These are phyloP conservation scores for Suillus cothurnatus DNA, from an alignment of 768 basidiomycete species.

Conservation along the genomic window DNA sequence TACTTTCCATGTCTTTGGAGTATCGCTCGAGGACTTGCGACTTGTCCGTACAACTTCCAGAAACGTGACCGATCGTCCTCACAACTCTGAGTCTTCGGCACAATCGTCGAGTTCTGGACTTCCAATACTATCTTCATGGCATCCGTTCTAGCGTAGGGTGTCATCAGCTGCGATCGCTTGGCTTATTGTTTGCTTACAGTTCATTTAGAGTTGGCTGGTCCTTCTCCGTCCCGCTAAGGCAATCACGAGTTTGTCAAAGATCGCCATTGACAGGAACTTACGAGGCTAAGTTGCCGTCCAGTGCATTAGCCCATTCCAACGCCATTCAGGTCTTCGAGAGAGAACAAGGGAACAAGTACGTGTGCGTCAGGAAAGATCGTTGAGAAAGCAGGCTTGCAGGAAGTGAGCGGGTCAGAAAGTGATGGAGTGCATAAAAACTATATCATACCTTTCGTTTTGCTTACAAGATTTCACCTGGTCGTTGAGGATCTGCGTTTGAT, in stretches of 20 bases:
- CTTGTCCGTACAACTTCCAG: slow-evolving; percentile 14
- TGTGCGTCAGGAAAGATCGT: too few relatives aligned
- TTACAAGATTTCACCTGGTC: too few relatives aligned
- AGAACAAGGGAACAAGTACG: too few relatives aligned
- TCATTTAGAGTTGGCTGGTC: neutral
- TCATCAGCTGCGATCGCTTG: neutral
- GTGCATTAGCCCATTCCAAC: too few relatives aligned
- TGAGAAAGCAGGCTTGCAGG: too few relatives aligned
- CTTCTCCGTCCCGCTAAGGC: neutral
- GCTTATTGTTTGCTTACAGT: neutral
- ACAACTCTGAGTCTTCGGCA: neutral
- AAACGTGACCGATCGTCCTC: slow-evolving; percentile 6
- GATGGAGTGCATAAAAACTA: too few relatives aligned
- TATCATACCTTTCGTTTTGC: too few relatives aligned
- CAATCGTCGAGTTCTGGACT: neutral
- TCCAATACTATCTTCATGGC: neutral
- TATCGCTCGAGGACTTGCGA: slow-evolving; percentile 20
- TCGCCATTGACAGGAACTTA: neutral
- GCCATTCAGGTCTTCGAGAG: too few relatives aligned
- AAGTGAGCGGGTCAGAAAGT: too few relatives aligned
- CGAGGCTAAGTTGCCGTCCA: neutral
- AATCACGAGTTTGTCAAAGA: neutral
- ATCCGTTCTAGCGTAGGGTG: neutral
- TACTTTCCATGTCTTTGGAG: slow-evolving; percentile 17
- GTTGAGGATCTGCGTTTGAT: too few relatives aligned